Percentiles rank a stretch among this genome's conserved stretches.
phyloP scores from a whole-genome alignment of 2,329 filamentous ascomycete species.

The Aspergillus transmontanensis region DNA sequence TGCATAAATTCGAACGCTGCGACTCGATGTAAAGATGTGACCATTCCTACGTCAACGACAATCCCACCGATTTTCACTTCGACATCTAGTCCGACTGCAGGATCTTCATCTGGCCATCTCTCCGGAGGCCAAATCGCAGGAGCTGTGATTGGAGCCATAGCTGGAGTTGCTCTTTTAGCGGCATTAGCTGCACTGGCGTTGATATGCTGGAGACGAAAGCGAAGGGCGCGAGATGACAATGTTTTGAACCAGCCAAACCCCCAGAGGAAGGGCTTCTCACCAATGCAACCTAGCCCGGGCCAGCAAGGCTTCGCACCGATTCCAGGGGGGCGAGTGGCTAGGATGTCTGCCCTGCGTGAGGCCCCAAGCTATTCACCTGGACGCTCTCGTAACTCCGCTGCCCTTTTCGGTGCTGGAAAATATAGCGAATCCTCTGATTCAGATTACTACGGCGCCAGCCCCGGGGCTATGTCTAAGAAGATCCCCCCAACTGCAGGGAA shows the following conservation, averaged over 20 bases:
- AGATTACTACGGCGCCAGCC: conserved; percentile 71
- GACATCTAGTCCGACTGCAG: conserved; percentile 60
- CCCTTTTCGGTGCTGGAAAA: conserved; percentile 51
- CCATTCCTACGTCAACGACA: conserved; percentile 70
- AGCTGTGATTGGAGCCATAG: conserved; percentile 79
- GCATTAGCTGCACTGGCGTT: conserved; percentile 64
- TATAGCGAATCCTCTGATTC: conserved; percentile 60
- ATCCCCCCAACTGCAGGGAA: conserved; percentile 55
- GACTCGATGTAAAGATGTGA: conserved; percentile 71
- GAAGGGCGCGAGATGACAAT: conserved; percentile 66
- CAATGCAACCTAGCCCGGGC: conserved; percentile 47
- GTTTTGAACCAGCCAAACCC: conserved; percentile 90
- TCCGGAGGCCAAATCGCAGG: conserved; percentile 90
- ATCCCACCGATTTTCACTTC: conserved; percentile 64
- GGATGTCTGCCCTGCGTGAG: conserved; percentile 91
- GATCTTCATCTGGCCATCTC: conserved; percentile 51
- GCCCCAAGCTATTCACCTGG: conserved; percentile 65
- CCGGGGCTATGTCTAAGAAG: conserved; percentile 64
- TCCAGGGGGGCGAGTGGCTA: conserved; percentile 84
- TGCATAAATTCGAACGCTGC: conserved; percentile 82
- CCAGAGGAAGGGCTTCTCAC: conserved; percentile 46
- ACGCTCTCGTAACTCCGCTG: conserved; percentile 54
- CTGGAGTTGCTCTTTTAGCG: conserved; percentile 69
- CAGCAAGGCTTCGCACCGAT: conserved; percentile 69
- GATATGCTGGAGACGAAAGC: conserved; percentile 59